Evolutionary conservation across 2,329 filamentous ascomycete species (phyloP), one percentile per base, ranked within the genome.

Genomic region (Epichloe uncinata): DNA sequence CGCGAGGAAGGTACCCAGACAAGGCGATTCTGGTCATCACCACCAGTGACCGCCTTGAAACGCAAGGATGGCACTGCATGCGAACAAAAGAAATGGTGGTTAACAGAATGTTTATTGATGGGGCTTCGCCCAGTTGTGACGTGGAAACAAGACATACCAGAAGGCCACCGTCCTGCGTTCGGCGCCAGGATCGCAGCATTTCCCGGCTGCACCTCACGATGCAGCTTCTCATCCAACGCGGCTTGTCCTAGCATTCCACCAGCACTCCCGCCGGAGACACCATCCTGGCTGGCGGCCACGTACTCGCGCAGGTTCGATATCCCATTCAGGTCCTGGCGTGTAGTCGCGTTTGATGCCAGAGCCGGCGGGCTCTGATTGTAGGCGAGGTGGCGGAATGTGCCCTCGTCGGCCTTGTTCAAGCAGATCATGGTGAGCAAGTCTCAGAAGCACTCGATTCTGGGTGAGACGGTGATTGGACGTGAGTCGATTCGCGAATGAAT

Each of bases 361-460:
- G 66, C 68, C 1, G 72, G 69, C 34, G 75, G 75, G 61, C 67
- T 75, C 64, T 78, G 75, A 60, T 78, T 78, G 68, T 70, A 78
- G 30, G 67, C 65, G 46, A 71, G 69, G 54, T 75, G 73, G 45
- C 68, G 61, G 47, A 72, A 64, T 46, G 62, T 66, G 52, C 69
- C 66, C 51, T 77, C 73, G 56, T 78, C 75, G 45, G 72, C 75
- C 53, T 74, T 70, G 33, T 74, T 75, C 12, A 75, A 73, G 52
- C 75, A 75, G 55, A 77, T 78, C 75, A 78, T 77, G 44, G 22
- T 30, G 26, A 30, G 26, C 26, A 30, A 8, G 26, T 30, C 8
- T 30, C 26, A 30, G 26, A 30, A 30, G 26, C 26, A 30, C 26
- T 30, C 26, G 3, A 30, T 30, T 8, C 26, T 2, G 26, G 26